phyloP scores from a whole-genome alignment of 2,329 filamentous ascomycete genomes.

The Biscogniauxia mediterranea region DNA sequence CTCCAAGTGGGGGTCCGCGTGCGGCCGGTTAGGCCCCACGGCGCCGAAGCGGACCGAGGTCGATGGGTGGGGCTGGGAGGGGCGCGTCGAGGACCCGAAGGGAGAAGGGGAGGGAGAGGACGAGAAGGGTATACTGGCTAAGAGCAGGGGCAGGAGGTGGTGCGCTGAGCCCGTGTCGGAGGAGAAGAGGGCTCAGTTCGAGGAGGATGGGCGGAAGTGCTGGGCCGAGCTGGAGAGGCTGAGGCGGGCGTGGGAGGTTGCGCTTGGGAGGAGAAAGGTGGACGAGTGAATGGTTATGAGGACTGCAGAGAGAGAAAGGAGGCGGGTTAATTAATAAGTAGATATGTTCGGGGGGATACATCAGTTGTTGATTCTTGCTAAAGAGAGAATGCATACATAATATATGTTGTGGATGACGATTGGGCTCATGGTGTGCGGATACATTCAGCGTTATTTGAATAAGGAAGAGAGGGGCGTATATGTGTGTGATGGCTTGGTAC shows the following conservation, averaged over 20 bases:
- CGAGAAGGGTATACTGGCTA: slow-evolving; percentile 50
- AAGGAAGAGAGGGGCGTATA: no score
- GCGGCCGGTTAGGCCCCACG: slow-evolving; percentile 55
- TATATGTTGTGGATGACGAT: no score
- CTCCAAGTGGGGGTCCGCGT: slow-evolving; percentile 83
- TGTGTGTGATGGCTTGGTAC: no score
- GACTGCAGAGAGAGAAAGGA: background rate
- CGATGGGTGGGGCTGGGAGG: slow-evolving; percentile 78
- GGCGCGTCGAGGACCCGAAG: slow-evolving; percentile 44
- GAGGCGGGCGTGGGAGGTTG: slow-evolving; percentile 63
- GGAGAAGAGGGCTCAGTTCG: slow-evolving; percentile 60
- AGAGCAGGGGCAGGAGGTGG: slow-evolving; percentile 57
- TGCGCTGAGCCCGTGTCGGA: slow-evolving; percentile 58
- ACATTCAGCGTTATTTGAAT: no score
- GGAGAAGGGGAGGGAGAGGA: slow-evolving; percentile 41
- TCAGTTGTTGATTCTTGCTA: no score
- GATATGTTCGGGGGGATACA: no score
- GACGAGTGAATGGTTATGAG: background rate
- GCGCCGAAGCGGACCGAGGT: slow-evolving; percentile 76
- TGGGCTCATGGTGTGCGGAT: no score
- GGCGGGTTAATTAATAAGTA: background rate
- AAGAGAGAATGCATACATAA: no score
- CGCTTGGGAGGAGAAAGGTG: slow-evolving; percentile 28
- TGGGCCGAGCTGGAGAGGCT: slow-evolving; percentile 74
- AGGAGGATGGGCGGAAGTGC: slow-evolving; percentile 56